phyloP scores from a whole-genome alignment of 805 yeast species.

The Debaryomyces castellii region DNA sequence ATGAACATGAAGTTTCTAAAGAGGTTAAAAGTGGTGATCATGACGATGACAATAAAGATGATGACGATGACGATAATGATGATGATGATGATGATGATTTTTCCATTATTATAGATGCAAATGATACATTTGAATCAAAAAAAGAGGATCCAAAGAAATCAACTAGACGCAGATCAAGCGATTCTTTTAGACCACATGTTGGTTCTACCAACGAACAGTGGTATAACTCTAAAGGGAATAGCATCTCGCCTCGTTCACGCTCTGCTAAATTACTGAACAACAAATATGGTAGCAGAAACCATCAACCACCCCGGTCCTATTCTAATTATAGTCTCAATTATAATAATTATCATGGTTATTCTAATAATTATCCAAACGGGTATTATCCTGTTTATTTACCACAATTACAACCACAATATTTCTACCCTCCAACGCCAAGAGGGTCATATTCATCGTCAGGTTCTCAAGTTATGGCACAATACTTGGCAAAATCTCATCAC shows the following conservation, averaged over 20 bases:
- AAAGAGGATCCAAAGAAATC: not conserved
- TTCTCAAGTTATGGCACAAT: conserved; percentile 76
- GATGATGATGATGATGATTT: conserved; percentile 38
- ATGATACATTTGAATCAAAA: conserved; percentile 21
- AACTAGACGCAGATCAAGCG: not conserved
- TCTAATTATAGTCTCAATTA: not conserved
- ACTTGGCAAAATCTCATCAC: conserved; percentile 69
- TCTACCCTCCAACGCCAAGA: conserved; percentile 2
- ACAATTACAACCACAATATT: conserved; percentile 5
- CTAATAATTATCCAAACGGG: conserved; percentile 1
- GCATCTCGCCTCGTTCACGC: not conserved
- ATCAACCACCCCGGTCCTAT: not conserved
- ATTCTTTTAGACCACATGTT: not conserved
- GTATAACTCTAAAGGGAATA: not conserved
- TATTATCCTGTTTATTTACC: conserved; percentile 5
- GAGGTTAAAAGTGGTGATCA: conserved; percentile 28
- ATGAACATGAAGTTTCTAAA: conserved; percentile 31
- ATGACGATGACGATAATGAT: conserved; percentile 26
- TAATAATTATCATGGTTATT: not conserved
- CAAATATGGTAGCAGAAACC: not conserved
- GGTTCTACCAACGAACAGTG: not conserved
- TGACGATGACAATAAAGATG: conserved; percentile 9
- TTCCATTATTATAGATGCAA: conserved; percentile 38
- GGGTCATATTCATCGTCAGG: conserved; percentile 41
- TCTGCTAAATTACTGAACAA: not conserved